phyloP scores from a whole-genome alignment of 495 filamentous ascomycete species.

The Podospora didyma region DNA sequence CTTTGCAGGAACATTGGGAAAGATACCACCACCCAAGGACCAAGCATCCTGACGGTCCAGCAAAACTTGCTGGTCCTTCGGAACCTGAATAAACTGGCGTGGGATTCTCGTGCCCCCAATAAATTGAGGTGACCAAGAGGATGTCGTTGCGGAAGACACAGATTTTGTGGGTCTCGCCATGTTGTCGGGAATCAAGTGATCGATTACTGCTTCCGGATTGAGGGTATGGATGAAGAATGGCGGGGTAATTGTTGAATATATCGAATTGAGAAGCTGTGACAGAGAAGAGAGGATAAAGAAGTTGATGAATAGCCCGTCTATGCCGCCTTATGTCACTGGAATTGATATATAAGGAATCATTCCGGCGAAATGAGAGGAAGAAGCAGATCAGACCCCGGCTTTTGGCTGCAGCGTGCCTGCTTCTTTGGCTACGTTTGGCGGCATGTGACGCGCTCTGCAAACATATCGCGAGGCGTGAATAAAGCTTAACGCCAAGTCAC shows the following conservation, averaged over 20 bases:
- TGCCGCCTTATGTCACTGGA: too few relatives aligned
- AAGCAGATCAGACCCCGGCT: too few relatives aligned
- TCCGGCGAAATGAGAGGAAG: too few relatives aligned
- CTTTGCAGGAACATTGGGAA: slow-evolving; percentile 36
- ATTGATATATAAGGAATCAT: too few relatives aligned
- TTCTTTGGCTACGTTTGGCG: neutral
- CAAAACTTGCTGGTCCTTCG: slow-evolving; percentile 56
- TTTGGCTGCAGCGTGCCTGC: too few relatives aligned
- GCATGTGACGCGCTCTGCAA: neutral
- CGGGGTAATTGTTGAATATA: too few relatives aligned
- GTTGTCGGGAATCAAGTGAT: neutral
- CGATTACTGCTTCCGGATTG: too few relatives aligned
- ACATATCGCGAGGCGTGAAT: neutral
- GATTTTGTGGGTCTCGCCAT: neutral
- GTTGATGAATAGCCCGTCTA: too few relatives aligned
- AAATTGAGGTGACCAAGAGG: slow-evolving; percentile 12
- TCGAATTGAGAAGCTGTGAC: too few relatives aligned
- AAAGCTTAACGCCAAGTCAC: slow-evolving; percentile 7
- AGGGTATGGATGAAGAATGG: too few relatives aligned
- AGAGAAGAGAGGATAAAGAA: too few relatives aligned
- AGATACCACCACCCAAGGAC: slow-evolving; percentile 21
- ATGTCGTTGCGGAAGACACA: neutral
- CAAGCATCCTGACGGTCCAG: slow-evolving; percentile 48
- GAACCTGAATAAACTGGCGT: slow-evolving; percentile 36
- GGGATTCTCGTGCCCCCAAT: slow-evolving; percentile 1